phyloP scores from a whole-genome alignment of 2,329 filamentous ascomycete species.

The Madurella fahalii region DNA sequence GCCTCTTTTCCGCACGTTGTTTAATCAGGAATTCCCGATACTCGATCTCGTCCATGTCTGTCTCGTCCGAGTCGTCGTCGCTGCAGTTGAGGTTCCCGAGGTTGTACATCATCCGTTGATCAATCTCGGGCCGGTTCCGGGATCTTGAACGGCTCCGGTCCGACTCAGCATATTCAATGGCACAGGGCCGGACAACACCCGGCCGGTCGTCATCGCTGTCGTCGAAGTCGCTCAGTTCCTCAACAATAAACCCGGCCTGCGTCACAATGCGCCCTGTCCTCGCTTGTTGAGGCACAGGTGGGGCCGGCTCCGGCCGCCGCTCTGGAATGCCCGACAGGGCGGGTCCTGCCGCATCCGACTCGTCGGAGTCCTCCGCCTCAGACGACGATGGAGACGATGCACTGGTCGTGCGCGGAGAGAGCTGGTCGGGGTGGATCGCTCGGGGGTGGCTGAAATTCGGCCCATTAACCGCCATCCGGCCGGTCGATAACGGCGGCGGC shows the following conservation, averaged over 20 bases:
- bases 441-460: constrained; percentile 32
- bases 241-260: constrained; percentile 36
- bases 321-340: constrained; percentile 24
- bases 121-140: constrained; percentile 34
- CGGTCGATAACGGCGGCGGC: constrained; percentile 28
- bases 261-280: constrained; percentile 18
- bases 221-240: constrained; percentile 44
- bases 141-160: constrained; percentile 40
- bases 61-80: constrained; percentile 36
- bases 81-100: constrained; percentile 45
- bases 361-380: constrained; percentile 24
- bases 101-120: constrained; percentile 42
- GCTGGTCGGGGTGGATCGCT: constrained; percentile 32
- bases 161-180: constrained; percentile 44
- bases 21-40: constrained; percentile 36
- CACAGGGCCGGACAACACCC: constrained; percentile 41
- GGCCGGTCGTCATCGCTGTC: constrained; percentile 42
- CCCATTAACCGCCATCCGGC: constrained; percentile 31
- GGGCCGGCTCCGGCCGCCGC: constrained; percentile 15
- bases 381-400: constrained; percentile 31
- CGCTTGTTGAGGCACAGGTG: constrained; percentile 11
- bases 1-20: constrained; percentile 42
- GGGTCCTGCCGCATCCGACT: constrained; percentile 16
- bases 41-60: constrained; percentile 38
- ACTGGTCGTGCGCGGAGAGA: constrained; percentile 38